These are phyloP conservation scores for Ganoderma meredithae DNA, from an alignment of 1,284 basidiomycete genomes.

Conservation along the genomic window DNA sequence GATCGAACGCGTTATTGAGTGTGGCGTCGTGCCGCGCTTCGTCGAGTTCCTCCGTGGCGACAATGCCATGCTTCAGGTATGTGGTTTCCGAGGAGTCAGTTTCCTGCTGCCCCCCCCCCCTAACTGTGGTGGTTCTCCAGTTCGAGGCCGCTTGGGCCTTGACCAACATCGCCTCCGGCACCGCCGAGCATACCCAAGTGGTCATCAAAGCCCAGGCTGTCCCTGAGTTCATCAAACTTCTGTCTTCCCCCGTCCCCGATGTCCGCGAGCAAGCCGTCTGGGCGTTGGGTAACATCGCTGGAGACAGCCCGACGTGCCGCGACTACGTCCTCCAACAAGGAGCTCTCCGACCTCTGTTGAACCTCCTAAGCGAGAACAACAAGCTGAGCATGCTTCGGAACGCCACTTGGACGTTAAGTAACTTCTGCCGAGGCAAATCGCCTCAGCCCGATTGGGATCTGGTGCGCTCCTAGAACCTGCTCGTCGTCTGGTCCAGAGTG, in stretches of 20 bases:
- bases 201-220: slow-evolving; percentile 96
- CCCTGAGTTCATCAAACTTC: slow-evolving; percentile 95
- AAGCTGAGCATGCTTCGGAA: slow-evolving; percentile 98
- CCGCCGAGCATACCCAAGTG: slow-evolving; percentile 97
- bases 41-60: slow-evolving; percentile 92
- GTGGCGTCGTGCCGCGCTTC: slow-evolving; percentile 96
- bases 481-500: slow-evolving; percentile 21
- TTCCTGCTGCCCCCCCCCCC: slow-evolving; percentile 16
- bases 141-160: slow-evolving; percentile 99
- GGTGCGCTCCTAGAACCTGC: slow-evolving; percentile 52
- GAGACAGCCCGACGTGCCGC: slow-evolving; percentile 93
- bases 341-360: slow-evolving; percentile 75
- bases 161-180: slow-evolving; percentile 99
- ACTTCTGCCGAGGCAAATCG: slow-evolving; percentile 97
- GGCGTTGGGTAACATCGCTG: slow-evolving; percentile 97
- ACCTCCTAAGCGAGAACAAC: slow-evolving; percentile 85
- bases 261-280: slow-evolving; percentile 97
- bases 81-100: slow-evolving; percentile 35
- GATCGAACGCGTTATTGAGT: slow-evolving; percentile 99
- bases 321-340: slow-evolving; percentile 89
- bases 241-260: slow-evolving; percentile 88
- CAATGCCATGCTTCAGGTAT: slow-evolving; percentile 95
- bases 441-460: slow-evolving; percentile 96
- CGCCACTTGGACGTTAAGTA: slow-evolving; percentile 97
- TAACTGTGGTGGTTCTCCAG: slow-evolving; percentile 55